Conservation (phyloP, 805 yeast species). For the Saturnispora mendoncae region DNA sequence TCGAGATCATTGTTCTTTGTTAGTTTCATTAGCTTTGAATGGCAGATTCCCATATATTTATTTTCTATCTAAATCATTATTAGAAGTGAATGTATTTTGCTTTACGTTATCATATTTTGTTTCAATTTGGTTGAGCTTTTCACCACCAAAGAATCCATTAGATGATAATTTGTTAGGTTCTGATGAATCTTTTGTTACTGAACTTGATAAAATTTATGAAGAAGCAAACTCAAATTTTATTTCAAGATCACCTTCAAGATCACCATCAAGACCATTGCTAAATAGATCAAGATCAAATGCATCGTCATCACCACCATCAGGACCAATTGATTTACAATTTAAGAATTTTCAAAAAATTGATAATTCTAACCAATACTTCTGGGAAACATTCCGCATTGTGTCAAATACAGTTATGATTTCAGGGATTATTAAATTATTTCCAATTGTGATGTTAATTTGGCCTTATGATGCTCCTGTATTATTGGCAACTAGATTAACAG, state of each 20-base stretch:
- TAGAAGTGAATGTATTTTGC: slow-evolving; percentile 22
- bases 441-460: slow-evolving; percentile 93
- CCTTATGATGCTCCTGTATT: slow-evolving; percentile 77
- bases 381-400: slow-evolving; percentile 22
- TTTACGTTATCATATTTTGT: slow-evolving; percentile 11
- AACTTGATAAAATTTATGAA: neutral
- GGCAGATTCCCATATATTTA: slow-evolving; percentile 44
- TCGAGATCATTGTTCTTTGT: slow-evolving; percentile 19
- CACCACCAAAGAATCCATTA: slow-evolving; percentile 6
- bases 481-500: slow-evolving; percentile 27
- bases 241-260: slow-evolving; percentile 4
- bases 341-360: neutral
- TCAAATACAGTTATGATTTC: slow-evolving; percentile 68
- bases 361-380: slow-evolving; percentile 2
- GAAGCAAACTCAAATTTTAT: neutral
- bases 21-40: slow-evolving; percentile 24
- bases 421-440: slow-evolving; percentile 73
- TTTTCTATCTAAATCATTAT: slow-evolving; percentile 44
- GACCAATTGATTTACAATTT: neutral
- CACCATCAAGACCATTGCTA: slow-evolving; percentile 5
- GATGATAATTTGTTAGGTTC: slow-evolving; percentile 1
- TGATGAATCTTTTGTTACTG: slow-evolving; percentile 8
- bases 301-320: slow-evolving; percentile 5
- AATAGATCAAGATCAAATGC: neutral
- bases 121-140: slow-evolving; percentile 19